These are phyloP conservation scores for Penicillium sp. DNA, from an alignment of 2,329 filamentous ascomycete genomes.

Conservation along the genomic window DNA sequence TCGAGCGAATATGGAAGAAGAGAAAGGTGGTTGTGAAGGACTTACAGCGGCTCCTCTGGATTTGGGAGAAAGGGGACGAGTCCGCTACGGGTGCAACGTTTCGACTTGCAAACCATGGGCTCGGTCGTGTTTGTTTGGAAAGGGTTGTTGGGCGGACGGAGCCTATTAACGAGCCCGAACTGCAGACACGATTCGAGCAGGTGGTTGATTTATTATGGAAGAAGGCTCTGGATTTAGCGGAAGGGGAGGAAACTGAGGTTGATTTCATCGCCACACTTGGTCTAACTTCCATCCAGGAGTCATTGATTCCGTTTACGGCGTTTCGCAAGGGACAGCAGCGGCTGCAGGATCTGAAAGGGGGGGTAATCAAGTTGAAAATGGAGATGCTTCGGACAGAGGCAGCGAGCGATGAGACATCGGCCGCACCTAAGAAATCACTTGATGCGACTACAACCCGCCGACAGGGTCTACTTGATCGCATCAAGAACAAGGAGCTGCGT, in stretches of 20 bases:
- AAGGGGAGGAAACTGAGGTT: constrained; percentile 38
- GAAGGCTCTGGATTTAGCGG: constrained; percentile 40
- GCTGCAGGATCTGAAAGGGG: constrained; percentile 46
- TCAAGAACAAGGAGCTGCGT: constrained; percentile 69
- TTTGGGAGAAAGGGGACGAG: constrained; percentile 54
- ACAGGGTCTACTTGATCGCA: constrained; percentile 74
- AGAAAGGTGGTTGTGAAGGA: constrained; percentile 69
- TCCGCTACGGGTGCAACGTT: constrained; percentile 32
- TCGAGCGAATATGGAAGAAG: constrained; percentile 75
- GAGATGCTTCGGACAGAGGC: constrained; percentile 34
- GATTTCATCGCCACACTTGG: constrained; percentile 40
- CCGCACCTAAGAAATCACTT: constrained; percentile 29
- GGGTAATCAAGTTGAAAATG: constrained; percentile 42
- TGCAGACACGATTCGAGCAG: constrained; percentile 57
- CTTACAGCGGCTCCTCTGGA: constrained; percentile 68
- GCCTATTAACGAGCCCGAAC: constrained; percentile 44
- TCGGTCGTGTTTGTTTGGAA: constrained; percentile 47
- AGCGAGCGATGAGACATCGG: constrained; percentile 21
- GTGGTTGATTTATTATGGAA: constrained; percentile 53
- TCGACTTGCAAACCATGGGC: constrained; percentile 47
- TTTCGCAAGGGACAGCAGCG: constrained; percentile 47
- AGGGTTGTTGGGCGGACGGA: constrained; percentile 25
- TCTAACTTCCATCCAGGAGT: constrained; percentile 43
- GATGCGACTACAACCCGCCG: constrained; percentile 40
- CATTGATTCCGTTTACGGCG: constrained; percentile 38